phyloP scores from a whole-genome alignment of 2,329 filamentous ascomycete species.

The Reticulascus tulasneorum region DNA sequence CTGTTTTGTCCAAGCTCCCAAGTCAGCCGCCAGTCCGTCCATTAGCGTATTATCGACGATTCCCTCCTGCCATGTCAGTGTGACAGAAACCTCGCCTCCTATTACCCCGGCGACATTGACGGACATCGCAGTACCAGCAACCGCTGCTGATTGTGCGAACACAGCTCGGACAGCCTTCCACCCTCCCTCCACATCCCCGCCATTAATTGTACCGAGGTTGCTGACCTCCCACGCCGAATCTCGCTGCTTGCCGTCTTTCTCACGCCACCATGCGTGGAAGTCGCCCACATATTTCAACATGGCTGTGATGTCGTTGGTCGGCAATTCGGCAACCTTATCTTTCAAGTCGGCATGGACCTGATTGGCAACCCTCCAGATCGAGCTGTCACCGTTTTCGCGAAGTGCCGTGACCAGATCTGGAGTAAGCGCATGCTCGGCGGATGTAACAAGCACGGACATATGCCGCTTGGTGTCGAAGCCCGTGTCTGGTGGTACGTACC shows the following conservation, averaged over 20 bases:
- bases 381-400: conserved; percentile 18
- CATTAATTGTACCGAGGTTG: conserved; percentile 44
- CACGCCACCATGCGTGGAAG: conserved; percentile 35
- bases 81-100: conserved; percentile 35
- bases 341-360: conserved; percentile 30
- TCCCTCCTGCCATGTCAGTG: conserved; percentile 44
- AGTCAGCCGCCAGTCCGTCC: conserved; percentile 30
- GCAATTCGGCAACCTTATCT: conserved; percentile 26
- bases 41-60: conserved; percentile 35
- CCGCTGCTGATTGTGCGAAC: conserved; percentile 46
- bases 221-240: conserved; percentile 46
- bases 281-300: conserved; percentile 40
- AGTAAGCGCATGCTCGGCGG: conserved; percentile 26
- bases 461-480: conserved; percentile 23
- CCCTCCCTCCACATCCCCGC: conserved; percentile 4
- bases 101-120: conserved; percentile 45
- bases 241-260: conserved; percentile 38
- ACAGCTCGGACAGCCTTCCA: conserved; percentile 40
- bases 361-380: conserved; percentile 40
- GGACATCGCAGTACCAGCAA: conserved; percentile 37
- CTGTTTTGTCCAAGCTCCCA: conserved; percentile 25
- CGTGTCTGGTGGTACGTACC: conserved; percentile 23
- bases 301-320: conserved; percentile 38
- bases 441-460: conserved; percentile 38
- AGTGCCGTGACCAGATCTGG: conserved; percentile 19